Evolutionary conservation across 345 rosid species (phyloP).

Genomic region (Syzygium aromaticum): DNA sequence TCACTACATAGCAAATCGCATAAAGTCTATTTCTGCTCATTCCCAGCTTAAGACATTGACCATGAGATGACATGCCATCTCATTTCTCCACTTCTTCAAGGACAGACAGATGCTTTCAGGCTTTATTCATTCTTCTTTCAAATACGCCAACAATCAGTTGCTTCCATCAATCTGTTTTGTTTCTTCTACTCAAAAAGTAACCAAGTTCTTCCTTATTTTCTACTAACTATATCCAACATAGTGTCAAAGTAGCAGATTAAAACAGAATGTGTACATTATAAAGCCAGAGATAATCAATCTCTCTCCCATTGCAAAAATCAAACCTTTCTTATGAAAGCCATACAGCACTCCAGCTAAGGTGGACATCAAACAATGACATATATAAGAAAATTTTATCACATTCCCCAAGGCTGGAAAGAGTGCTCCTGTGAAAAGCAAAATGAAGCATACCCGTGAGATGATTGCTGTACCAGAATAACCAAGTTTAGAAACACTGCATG

Average conservation of each 20-base stretch:
- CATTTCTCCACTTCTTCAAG: neutral
- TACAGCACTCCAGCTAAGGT: neutral
- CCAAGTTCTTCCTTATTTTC: neutral
- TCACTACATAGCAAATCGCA: neutral
- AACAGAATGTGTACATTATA: neutral
- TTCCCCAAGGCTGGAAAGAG: neutral
- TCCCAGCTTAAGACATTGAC: neutral
- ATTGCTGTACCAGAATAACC: constrained; percentile 97
- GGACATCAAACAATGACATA: neutral
- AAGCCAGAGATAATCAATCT: neutral
- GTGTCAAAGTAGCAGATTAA: neutral
- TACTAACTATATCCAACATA: neutral
- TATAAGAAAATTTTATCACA: neutral
- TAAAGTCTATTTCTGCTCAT: neutral
- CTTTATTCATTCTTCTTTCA: neutral
- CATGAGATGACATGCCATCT: neutral
- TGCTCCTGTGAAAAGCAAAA: neutral
- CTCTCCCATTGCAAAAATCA: neutral
- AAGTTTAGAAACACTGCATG: constrained; percentile 80
- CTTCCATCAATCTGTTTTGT: neutral
- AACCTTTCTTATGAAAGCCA: neutral
- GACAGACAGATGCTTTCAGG: neutral
- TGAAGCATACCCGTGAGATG: constrained; percentile 67
- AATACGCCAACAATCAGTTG: neutral
- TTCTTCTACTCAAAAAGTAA: neutral